phyloP scores from a whole-genome alignment of 208 protist species.

The Phytomonas sp. region DNA sequence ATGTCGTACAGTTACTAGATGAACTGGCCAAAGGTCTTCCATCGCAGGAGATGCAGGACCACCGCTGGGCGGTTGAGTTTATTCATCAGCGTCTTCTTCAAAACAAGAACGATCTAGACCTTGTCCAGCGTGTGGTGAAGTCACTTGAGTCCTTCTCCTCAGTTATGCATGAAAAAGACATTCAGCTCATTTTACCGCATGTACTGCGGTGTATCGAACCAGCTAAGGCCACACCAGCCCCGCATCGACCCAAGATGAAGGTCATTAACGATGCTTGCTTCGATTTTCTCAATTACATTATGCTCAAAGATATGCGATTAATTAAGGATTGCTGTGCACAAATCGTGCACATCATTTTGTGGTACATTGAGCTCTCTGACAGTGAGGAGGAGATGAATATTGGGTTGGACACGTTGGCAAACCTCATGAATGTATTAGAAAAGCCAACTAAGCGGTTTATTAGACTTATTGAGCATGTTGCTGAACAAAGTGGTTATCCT shows the following conservation, averaged over 20 bases:
- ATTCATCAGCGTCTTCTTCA: slow-evolving; percentile 85
- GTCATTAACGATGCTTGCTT: slow-evolving; percentile 84
- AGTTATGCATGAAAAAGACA: slow-evolving; percentile 82
- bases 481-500: slow-evolving; percentile 55
- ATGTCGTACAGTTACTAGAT: slow-evolving; percentile 81
- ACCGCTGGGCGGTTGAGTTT: slow-evolving; percentile 85
- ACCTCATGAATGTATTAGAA: slow-evolving; percentile 62
- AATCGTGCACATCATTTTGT: slow-evolving; percentile 83
- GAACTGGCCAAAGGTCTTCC: slow-evolving; percentile 66
- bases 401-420: slow-evolving; percentile 64
- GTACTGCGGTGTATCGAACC: slow-evolving; percentile 87
- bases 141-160: slow-evolving; percentile 77
- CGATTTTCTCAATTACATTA: slow-evolving; percentile 80
- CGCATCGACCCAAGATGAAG: slow-evolving; percentile 38
- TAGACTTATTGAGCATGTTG: slow-evolving; percentile 59
- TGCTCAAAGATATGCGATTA: slow-evolving; percentile 62
- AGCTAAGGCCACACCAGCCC: slow-evolving; percentile 10
- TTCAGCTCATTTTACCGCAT: slow-evolving; percentile 79
- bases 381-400: slow-evolving; percentile 73
- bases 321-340: slow-evolving; percentile 81
- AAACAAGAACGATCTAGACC: slow-evolving; percentile 74
- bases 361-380: slow-evolving; percentile 78
- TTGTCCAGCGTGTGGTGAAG: slow-evolving; percentile 77
- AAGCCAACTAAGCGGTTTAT: slow-evolving; percentile 71
- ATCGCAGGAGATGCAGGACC: slow-evolving; percentile 71